Percentiles rank a stretch among this genome's conserved stretches.
Evolutionary conservation across 306 rosid genomes (phyloP).

Genomic region (Senna siamea): DNA sequence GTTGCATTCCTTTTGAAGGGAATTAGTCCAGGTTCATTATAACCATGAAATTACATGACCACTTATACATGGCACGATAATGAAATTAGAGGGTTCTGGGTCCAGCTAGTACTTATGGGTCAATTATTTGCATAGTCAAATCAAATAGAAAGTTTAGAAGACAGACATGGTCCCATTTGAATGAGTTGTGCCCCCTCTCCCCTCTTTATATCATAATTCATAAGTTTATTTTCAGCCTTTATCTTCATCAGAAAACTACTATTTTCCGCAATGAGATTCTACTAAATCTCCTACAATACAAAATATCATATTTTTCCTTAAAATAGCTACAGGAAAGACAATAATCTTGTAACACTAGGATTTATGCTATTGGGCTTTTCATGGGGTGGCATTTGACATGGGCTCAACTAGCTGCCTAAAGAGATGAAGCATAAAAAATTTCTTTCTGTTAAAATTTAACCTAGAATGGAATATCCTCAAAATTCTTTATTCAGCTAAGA

Average conservation of each 20-base stretch:
- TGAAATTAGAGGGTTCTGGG: background rate
- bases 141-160: background rate
- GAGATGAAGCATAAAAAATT: background rate
- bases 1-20: background rate
- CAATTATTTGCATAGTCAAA: background rate
- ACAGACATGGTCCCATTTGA: background rate
- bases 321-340: background rate
- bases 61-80: background rate
- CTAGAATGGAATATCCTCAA: background rate
- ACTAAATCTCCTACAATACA: background rate
- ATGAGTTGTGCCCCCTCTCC: background rate
- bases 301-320: background rate
- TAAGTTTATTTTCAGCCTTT: background rate
- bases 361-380: background rate
- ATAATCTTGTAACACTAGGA: background rate
- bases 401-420: background rate
- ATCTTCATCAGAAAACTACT: background rate
- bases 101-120: background rate
- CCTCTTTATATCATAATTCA: background rate
- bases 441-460: background rate
- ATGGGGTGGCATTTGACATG: background rate
- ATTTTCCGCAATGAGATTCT: background rate
- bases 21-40: background rate
- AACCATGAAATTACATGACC: background rate
- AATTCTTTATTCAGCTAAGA: background rate